Evolutionary conservation across 345 rosid genomes (phyloP).

Genomic region (Sisymbrium irio): DNA sequence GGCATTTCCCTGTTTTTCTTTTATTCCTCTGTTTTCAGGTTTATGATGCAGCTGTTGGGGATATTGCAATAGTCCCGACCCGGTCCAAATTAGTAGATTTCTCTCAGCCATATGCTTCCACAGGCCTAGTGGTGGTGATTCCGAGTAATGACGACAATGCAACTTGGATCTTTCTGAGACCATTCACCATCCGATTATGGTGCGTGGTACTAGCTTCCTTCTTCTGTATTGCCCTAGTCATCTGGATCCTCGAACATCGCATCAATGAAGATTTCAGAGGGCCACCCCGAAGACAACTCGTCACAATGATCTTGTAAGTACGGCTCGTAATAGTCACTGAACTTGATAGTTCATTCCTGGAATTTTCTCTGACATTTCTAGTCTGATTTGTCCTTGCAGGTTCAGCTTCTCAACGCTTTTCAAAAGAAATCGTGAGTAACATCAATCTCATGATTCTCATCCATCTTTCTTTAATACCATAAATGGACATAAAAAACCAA

Average conservation of each 20-base stretch:
- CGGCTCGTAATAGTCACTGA: slow-evolving; percentile 19
- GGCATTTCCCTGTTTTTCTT: neutral
- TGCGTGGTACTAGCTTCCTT: slow-evolving; percentile 47
- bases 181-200: slow-evolving; percentile 68
- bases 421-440: slow-evolving; percentile 69
- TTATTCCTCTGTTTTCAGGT: slow-evolving; percentile 35
- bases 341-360: neutral
- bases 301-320: slow-evolving; percentile 62
- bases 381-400: slow-evolving; percentile 45
- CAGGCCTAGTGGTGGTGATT: slow-evolving; percentile 76
- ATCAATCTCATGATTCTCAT: slow-evolving; percentile 5
- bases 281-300: slow-evolving; percentile 54
- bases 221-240: slow-evolving; percentile 54
- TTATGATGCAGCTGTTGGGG: slow-evolving; percentile 70
- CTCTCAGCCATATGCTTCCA: slow-evolving; percentile 64
- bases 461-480: neutral
- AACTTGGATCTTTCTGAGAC: slow-evolving; percentile 75
- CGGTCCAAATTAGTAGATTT: slow-evolving; percentile 63
- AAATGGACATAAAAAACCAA: neutral
- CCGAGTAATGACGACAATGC: slow-evolving; percentile 38
- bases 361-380: slow-evolving; percentile 7
- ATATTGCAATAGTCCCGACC: slow-evolving; percentile 59
- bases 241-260: slow-evolving; percentile 87
- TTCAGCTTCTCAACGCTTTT: slow-evolving; percentile 94
- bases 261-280: slow-evolving; percentile 72